Conservation (phyloP, 2,329 filamentous ascomycete genomes). For the Neodidymelliopsis sp. region DNA sequence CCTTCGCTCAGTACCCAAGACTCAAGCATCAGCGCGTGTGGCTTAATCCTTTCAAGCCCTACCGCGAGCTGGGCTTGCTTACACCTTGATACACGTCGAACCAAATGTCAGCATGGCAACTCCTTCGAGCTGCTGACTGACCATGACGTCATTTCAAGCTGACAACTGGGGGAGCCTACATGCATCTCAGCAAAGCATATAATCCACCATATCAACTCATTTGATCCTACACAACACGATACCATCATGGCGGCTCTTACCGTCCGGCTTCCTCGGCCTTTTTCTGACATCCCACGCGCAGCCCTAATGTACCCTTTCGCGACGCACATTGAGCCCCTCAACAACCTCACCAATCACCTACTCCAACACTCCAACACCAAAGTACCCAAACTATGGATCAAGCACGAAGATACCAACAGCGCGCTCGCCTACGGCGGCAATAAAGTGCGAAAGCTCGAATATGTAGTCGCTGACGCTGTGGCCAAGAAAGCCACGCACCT, state of each 20-base stretch:
- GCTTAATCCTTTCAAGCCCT: conserved; percentile 17
- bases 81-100: conserved; percentile 6
- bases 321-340: conserved; percentile 6
- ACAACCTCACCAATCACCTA: conserved; percentile 8
- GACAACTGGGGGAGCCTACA: too few relatives aligned
- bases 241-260: background rate
- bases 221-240: background rate
- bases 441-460: conserved; percentile 17
- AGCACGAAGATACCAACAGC: conserved; percentile 17
- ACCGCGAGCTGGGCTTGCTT: conserved; percentile 13
- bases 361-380: background rate
- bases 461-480: conserved; percentile 12
- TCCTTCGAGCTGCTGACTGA: background rate
- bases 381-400: conserved; percentile 11
- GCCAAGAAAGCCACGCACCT: conserved; percentile 16
- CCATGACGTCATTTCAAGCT: conserved; percentile 19
- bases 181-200: too few relatives aligned
- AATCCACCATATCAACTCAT: too few relatives aligned
- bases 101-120: too few relatives aligned
- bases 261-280: conserved; percentile 4
- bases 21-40: conserved; percentile 14
- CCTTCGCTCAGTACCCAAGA: conserved; percentile 3
- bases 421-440: conserved; percentile 17
- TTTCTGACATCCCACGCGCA: conserved; percentile 7
- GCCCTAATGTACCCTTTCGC: conserved; percentile 8